Percentiles rank a stretch among this genome's conserved stretches.
Evolutionary conservation across 1,139 yeast genomes (phyloP).

Genomic region (Nakaseomyces uthaithaninus): DNA sequence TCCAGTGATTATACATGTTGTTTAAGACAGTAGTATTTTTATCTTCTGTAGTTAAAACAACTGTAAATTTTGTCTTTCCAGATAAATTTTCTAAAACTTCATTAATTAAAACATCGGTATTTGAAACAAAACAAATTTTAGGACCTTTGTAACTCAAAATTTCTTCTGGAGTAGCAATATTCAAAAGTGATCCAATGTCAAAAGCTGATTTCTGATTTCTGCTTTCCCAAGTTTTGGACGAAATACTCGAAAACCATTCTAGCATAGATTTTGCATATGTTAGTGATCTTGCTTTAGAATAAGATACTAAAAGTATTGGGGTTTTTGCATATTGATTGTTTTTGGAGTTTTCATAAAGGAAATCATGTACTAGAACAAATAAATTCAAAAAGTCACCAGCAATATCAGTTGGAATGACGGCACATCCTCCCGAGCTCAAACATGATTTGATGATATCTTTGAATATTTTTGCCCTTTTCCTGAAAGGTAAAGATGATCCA

Average conservation of each 20-base stretch:
- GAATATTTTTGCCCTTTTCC: slow-evolving; percentile 56
- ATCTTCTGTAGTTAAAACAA: slow-evolving; percentile 47
- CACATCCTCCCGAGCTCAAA: slow-evolving; percentile 52
- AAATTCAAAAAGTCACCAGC: slow-evolving; percentile 79
- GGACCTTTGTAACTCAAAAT: slow-evolving; percentile 55
- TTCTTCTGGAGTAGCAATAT: slow-evolving; percentile 53
- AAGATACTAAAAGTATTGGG: slow-evolving; percentile 69
- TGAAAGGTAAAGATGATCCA: slow-evolving; percentile 61
- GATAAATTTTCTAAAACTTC: slow-evolving; percentile 45
- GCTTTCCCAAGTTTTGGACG: slow-evolving; percentile 75
- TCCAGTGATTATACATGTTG: slow-evolving; percentile 53
- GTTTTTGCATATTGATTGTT: slow-evolving; percentile 30
- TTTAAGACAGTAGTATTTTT: slow-evolving; percentile 12
- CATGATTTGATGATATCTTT: slow-evolving; percentile 56
- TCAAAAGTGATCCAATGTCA: slow-evolving; percentile 51
- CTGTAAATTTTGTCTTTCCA: slow-evolving; percentile 55
- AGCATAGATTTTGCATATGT: slow-evolving; percentile 81
- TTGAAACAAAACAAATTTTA: slow-evolving; percentile 75
- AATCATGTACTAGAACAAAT: slow-evolving; percentile 56
- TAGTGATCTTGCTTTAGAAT: slow-evolving; percentile 71
- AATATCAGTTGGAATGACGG: slow-evolving; percentile 74
- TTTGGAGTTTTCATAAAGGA: slow-evolving; percentile 29
- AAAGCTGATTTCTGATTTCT: slow-evolving; percentile 56
- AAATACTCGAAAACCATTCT: slow-evolving; percentile 88
- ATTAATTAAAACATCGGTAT: slow-evolving; percentile 40